Evolutionary conservation across 78 protist genomes (phyloP).

Genomic region (Emiliania huxleyi): DNA sequence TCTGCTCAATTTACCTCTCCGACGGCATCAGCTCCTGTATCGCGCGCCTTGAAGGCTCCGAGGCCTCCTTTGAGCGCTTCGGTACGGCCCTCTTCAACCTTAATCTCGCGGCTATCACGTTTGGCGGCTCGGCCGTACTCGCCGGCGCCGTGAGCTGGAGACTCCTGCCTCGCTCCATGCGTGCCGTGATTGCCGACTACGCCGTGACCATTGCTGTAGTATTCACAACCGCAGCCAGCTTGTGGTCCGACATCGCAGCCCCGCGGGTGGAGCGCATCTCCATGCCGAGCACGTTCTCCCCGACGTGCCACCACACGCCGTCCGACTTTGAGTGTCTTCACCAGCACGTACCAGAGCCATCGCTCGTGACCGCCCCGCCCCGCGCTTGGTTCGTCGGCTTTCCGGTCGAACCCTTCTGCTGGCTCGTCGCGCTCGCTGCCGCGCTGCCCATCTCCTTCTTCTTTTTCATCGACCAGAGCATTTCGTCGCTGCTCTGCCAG

Average conservation of each 20-base stretch:
- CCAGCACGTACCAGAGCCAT: neutral
- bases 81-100: neutral
- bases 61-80: neutral
- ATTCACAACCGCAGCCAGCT: neutral
- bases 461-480: constrained; percentile 7
- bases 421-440: neutral
- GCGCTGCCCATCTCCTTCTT: constrained; percentile 7
- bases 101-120: neutral
- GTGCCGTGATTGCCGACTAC: neutral
- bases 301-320: neutral
- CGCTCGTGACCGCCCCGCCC: neutral
- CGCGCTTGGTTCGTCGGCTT: neutral
- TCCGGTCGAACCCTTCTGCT: neutral
- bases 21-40: neutral
- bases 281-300: neutral
- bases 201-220: neutral
- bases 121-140: neutral
- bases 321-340: neutral
- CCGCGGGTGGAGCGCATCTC: neutral
- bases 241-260: neutral
- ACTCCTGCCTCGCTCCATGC: neutral
- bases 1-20: constrained; percentile 25
- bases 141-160: neutral
- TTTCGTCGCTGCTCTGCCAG: neutral
- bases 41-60: too few relatives aligned